Conservation (phyloP, 495 filamentous ascomycete genomes). For the Copromyces sp. region DNA sequence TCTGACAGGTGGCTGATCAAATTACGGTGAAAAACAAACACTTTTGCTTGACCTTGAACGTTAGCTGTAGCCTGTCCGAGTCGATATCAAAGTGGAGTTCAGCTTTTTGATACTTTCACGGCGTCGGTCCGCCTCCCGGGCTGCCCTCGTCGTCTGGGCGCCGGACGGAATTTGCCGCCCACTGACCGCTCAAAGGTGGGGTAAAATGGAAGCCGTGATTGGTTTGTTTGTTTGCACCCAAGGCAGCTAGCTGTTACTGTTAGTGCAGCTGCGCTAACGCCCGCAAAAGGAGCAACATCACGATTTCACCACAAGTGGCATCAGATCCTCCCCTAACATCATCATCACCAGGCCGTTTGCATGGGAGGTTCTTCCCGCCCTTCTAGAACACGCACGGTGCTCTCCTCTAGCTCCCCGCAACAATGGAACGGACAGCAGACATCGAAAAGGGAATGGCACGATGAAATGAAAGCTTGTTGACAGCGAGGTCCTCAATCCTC, state of each 20-base stretch:
- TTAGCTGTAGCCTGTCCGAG: background rate
- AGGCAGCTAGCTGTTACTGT: background rate
- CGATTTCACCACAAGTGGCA: background rate
- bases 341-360: background rate
- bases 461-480: background rate
- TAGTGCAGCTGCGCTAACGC: background rate
- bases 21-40: background rate
- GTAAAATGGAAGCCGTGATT: background rate
- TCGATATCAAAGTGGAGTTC: background rate
- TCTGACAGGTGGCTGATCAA: background rate
- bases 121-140: background rate
- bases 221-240: background rate
- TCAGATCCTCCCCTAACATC: background rate
- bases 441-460: background rate
- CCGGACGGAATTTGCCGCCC: background rate
- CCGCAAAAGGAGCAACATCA: slow-evolving; percentile 1
- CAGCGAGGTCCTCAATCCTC: background rate
- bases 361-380: background rate
- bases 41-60: background rate
- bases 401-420: background rate
- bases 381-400: background rate
- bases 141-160: background rate
- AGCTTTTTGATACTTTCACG: background rate
- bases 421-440: background rate
- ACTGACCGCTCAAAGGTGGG: background rate